Evolutionary conservation across 176 grass and related monocot genomes (phyloP), one percentile per base, ranked within the genome.

Genomic region (Phragmites australis): DNA sequence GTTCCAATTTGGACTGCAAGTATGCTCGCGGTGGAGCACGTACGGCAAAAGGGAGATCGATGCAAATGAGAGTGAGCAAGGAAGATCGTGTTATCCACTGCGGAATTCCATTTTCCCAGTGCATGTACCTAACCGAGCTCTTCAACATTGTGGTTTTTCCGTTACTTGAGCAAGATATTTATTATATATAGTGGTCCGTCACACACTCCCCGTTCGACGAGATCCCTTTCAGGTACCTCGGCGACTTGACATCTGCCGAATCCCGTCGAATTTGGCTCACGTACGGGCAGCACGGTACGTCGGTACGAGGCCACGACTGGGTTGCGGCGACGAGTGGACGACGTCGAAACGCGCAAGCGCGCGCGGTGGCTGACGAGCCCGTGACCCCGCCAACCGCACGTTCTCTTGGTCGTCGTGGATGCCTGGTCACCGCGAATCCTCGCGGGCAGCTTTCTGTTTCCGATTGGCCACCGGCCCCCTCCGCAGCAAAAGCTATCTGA

Each of bases 81-180:
- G 16, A 18, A 56, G 41, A 25, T 50, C n/a, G 82, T 70, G 29
- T 41, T 4, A 17, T 62, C 83, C 65, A 85, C 53, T 8, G 29
- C 4, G 74, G 75, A 60, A 66, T 52, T 65, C 45, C 60, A 78
- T 45, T 21, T 17, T 12, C 19, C 12, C 65, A 31, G 53, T 78
- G 83, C 74, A 42, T 42, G 22, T 61, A 70, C 52, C 53, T 61
- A 70, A 77, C 41, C 62, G 16, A 39, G 9, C 18, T 22, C 6
- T 32, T 15, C 62, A 26, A 19, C 52, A 12, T 27, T 6, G 52
- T 48, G 52, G 10, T 8, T 21, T n/a, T n/a, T n/a, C n/a, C n/a
- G n/a, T n/a, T n/a, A n/a, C n/a, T n/a, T n/a, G n/a, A n/a, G n/a
- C n/a, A n/a, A n/a, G n/a, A n/a, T n/a, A n/a, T n/a, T n/a, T n/a